Percentiles rank a stretch among this genome's conserved stretches.
phyloP scores from a whole-genome alignment of 495 filamentous ascomycete genomes.

The Penicillium diatomitis region DNA sequence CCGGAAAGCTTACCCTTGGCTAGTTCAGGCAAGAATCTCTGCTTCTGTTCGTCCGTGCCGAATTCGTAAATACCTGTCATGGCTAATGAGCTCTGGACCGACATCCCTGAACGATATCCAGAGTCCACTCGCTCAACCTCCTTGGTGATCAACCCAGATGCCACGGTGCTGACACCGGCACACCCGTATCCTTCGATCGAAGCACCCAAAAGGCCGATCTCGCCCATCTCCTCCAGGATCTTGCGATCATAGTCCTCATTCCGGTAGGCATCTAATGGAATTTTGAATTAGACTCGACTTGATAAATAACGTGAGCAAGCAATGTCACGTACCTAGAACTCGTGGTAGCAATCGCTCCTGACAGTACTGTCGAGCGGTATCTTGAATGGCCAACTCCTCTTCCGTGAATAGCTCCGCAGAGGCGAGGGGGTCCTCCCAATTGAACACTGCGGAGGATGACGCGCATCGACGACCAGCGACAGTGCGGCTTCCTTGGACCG shows the following conservation, averaged over 20 bases:
- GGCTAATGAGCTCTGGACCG: constrained; percentile 85
- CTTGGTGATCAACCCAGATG: constrained; percentile 85
- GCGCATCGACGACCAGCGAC: constrained; percentile 31
- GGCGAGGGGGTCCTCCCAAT: constrained; percentile 86
- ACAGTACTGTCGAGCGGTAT: constrained; percentile 85
- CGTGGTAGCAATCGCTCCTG: constrained; percentile 80
- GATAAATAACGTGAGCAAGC: too few relatives aligned
- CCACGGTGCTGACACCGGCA: constrained; percentile 86
- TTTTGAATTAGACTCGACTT: too few relatives aligned
- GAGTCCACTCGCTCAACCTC: constrained; percentile 95
- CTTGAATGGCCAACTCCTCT: constrained; percentile 81
- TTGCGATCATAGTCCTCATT: constrained; percentile 84
- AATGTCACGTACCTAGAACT: constrained; percentile 62
- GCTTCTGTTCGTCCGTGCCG: constrained; percentile 81
- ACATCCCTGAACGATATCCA: constrained; percentile 93
- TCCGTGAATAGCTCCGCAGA: constrained; percentile 68
- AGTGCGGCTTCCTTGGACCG: constrained; percentile 16
- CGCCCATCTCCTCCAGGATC: constrained; percentile 93
- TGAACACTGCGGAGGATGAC: constrained; percentile 51
- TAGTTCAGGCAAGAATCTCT: constrained; percentile 73
- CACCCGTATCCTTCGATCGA: constrained; percentile 90
- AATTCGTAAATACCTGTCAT: constrained; percentile 98
- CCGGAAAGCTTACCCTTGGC: constrained; percentile 82
- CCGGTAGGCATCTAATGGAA: constrained; percentile 73
- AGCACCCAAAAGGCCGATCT: constrained; percentile 82